Percentiles rank a stretch among this genome's conserved stretches.
These are phyloP conservation scores for Trichoderma gamsii DNA, from an alignment of 495 filamentous ascomycete genomes.

Conservation along the genomic window DNA sequence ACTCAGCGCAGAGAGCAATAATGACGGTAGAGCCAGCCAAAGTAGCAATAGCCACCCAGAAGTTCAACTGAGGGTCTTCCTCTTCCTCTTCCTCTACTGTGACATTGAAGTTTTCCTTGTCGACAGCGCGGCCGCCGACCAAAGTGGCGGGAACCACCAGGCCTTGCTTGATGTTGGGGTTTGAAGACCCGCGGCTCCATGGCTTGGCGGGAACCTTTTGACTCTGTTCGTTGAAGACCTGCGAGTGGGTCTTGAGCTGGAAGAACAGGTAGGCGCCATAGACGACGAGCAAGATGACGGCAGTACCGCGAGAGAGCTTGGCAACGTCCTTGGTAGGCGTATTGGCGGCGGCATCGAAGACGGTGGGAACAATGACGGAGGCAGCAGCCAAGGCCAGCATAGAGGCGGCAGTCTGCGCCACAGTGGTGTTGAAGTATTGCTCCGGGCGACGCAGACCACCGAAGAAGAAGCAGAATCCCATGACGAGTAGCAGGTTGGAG, in stretches of 20 bases:
- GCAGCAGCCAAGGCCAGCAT: conserved; percentile 73
- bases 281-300: conserved; percentile 68
- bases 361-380: conserved; percentile 81
- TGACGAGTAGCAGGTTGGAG: conserved; percentile 83
- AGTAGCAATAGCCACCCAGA: conserved; percentile 62
- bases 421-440: conserved; percentile 86
- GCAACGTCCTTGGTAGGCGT: conserved; percentile 39
- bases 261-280: conserved; percentile 76
- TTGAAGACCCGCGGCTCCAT: conserved; percentile 53
- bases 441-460: conserved; percentile 74
- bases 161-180: conserved; percentile 44
- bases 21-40: conserved; percentile 67
- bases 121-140: conserved; percentile 36
- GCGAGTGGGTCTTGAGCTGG: conserved; percentile 71
- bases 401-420: conserved; percentile 87
- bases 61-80: conserved; percentile 66
- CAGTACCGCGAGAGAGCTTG: conserved; percentile 62
- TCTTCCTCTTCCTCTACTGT: conserved; percentile 47
- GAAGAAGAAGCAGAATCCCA: conserved; percentile 92
- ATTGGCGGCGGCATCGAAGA: conserved; percentile 54
- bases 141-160: conserved; percentile 36
- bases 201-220: conserved; percentile 55
- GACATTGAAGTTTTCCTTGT: conserved; percentile 24
- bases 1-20: conserved; percentile 85
- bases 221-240: conserved; percentile 66